A percentile compares a stretch with the other conserved stretches of the same genome.
Conservation (phyloP, 2,329 filamentous ascomycete species). For the Colletotrichum magnum region DNA sequence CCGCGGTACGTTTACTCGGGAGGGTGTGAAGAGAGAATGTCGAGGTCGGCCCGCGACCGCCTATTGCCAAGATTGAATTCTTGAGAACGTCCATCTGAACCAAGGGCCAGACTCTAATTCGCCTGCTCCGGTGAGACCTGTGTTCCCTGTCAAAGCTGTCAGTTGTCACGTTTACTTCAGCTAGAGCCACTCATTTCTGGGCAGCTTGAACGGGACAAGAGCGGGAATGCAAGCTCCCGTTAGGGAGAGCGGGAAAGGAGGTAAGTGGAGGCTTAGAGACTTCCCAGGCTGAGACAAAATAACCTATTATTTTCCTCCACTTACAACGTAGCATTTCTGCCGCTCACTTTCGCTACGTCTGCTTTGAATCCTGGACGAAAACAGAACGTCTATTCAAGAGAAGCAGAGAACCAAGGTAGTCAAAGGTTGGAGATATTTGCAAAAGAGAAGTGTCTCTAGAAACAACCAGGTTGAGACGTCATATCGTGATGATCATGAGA, state of each 20-base stretch:
- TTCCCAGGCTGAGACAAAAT: slow-evolving; percentile 29
- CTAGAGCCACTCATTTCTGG: slow-evolving; percentile 1
- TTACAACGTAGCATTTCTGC: slow-evolving; percentile 3
- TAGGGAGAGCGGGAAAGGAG: slow-evolving; percentile 19
- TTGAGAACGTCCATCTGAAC: slow-evolving; percentile 15
- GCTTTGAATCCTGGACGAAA: slow-evolving; percentile 8
- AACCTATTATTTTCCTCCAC: slow-evolving; percentile 9
- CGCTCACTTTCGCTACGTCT: not conserved
- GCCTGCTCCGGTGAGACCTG: not conserved
- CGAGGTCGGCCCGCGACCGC: slow-evolving; percentile 5
- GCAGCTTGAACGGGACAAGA: slow-evolving; percentile 13
- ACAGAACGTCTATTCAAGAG: slow-evolving; percentile 1
- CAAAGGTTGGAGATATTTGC: slow-evolving; percentile 16
- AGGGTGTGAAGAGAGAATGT: not conserved
- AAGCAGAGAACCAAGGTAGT: not conserved
- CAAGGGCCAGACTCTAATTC: not conserved
- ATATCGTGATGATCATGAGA: slow-evolving; percentile 1
- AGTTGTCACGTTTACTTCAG: slow-evolving; percentile 10
- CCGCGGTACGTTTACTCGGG: not conserved
- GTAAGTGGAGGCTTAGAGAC: slow-evolving; percentile 25
- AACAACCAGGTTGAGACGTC: slow-evolving; percentile 1
- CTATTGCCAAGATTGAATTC: slow-evolving; percentile 22
- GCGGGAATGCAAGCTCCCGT: slow-evolving; percentile 11
- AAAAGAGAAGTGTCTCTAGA: not conserved
- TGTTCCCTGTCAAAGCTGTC: slow-evolving; percentile 2